Evolutionary conservation across 1,284 basidiomycete species (phyloP).

Genomic region (Sporisorium exsertum): DNA sequence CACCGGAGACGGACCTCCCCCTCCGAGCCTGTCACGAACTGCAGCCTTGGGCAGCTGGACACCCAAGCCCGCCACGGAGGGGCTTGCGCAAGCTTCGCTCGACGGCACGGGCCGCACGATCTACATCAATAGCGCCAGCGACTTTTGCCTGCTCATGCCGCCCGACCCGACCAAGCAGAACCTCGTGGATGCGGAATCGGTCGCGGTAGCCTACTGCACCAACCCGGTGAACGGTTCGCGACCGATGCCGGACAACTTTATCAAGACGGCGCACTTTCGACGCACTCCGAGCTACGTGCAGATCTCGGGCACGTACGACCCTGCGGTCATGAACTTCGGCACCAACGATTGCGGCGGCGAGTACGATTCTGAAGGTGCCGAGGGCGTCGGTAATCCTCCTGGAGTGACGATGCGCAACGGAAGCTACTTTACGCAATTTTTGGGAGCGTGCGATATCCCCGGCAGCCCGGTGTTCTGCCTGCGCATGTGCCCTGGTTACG

Average conservation of each 20-base stretch:
- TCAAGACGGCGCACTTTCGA: slow-evolving; percentile 62
- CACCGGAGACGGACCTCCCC: slow-evolving; percentile 39
- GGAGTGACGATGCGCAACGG: slow-evolving; percentile 58
- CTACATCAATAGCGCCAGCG: slow-evolving; percentile 55
- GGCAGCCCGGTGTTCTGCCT: slow-evolving; percentile 57
- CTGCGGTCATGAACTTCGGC: slow-evolving; percentile 60
- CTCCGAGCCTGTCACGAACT: slow-evolving; percentile 33
- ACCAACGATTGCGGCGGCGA: slow-evolving; percentile 59
- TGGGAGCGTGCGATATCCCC: slow-evolving; percentile 64
- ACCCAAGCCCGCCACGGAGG: slow-evolving; percentile 29
- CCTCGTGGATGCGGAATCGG: slow-evolving; percentile 63
- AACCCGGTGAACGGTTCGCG: slow-evolving; percentile 59
- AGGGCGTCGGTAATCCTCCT: slow-evolving; percentile 60
- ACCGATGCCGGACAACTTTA: slow-evolving; percentile 62
- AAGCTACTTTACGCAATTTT: slow-evolving; percentile 55
- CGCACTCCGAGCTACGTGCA: slow-evolving; percentile 52
- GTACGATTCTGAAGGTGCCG: slow-evolving; percentile 50
- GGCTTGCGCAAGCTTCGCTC: slow-evolving; percentile 27
- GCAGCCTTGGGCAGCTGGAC: slow-evolving; percentile 50
- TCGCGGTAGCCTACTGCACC: slow-evolving; percentile 63
- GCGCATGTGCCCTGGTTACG: slow-evolving; percentile 55
- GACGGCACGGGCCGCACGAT: slow-evolving; percentile 40
- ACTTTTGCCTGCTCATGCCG: slow-evolving; percentile 64
- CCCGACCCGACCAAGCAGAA: slow-evolving; percentile 62
- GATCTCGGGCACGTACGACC: slow-evolving; percentile 60